A percentile compares a stretch with the other conserved stretches of the same genome.
These are phyloP conservation scores for Draba incana DNA, from an alignment of 345 rosid species.

Conservation along the genomic window DNA sequence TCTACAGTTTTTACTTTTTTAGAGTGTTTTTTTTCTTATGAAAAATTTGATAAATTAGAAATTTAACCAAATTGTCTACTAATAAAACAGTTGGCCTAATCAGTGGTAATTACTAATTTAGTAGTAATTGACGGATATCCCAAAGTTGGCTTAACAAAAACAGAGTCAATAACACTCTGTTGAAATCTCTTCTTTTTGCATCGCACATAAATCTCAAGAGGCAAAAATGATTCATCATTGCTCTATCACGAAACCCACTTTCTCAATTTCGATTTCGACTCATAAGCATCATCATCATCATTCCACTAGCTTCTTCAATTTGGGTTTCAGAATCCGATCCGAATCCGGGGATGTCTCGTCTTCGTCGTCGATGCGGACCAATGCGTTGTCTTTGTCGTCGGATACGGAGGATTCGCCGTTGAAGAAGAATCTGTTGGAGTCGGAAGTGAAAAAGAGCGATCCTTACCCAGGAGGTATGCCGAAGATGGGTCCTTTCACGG, in stretches of 20 bases:
- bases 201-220: not conserved
- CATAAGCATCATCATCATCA: constrained; percentile 31
- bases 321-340: constrained; percentile 49
- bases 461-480: constrained; percentile 59
- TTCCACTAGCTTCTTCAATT: not conserved
- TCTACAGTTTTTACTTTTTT: too few relatives aligned
- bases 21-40: too few relatives aligned
- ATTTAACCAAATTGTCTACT: too few relatives aligned
- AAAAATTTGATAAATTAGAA: too few relatives aligned
- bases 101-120: too few relatives aligned
- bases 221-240: constrained; percentile 41
- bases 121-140: constrained; percentile 30
- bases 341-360: constrained; percentile 42
- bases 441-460: constrained; percentile 39
- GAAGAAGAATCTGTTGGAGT: constrained; percentile 43
- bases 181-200: not conserved
- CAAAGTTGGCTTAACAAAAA: constrained; percentile 26
- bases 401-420: constrained; percentile 29
- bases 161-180: constrained; percentile 13
- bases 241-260: constrained; percentile 53
- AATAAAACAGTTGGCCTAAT: too few relatives aligned
- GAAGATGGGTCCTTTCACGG: constrained; percentile 68
- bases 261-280: constrained; percentile 49
- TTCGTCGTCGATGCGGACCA: constrained; percentile 10
- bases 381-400: constrained; percentile 30